These are phyloP conservation scores for Venturia aucupariae DNA, from an alignment of 2,329 filamentous ascomycete genomes.

Conservation along the genomic window DNA sequence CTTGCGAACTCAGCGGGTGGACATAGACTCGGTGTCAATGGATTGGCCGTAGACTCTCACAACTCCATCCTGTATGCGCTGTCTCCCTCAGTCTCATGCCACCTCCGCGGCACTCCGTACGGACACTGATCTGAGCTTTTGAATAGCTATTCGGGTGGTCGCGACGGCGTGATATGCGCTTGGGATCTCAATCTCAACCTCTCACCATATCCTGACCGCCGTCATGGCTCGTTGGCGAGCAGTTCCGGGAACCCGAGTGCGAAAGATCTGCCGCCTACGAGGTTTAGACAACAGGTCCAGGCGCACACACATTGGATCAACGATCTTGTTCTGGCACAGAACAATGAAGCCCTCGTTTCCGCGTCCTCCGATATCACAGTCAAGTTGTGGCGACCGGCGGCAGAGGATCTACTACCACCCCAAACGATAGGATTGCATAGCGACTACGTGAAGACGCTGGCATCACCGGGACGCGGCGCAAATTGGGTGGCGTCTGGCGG, in stretches of 20 bases:
- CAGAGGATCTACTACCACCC: constrained; percentile 52
- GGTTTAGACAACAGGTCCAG: constrained; percentile 54
- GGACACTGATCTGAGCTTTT: constrained; percentile 18
- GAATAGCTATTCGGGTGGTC: constrained; percentile 84
- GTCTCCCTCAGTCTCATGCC: constrained; percentile 10
- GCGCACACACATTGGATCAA: constrained; percentile 97
- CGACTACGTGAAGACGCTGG: constrained; percentile 93
- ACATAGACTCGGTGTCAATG: constrained; percentile 90
- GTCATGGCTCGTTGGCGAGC: constrained; percentile 19
- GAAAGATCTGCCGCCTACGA: constrained; percentile 35
- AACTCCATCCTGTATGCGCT: constrained; percentile 72
- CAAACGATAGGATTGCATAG: constrained; percentile 83
- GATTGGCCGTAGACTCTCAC: constrained; percentile 74
- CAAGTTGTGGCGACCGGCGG: constrained; percentile 77
- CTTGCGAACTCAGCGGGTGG: constrained; percentile 68
- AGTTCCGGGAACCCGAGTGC: constrained; percentile 22
- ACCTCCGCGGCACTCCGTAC: constrained; percentile 18
- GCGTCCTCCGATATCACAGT: constrained; percentile 91
- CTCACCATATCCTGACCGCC: constrained; percentile 3
- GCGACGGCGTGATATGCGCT: constrained; percentile 90
- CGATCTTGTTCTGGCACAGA: constrained; percentile 72
- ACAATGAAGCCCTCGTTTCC: constrained; percentile 71
- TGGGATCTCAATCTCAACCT: constrained; percentile 80
- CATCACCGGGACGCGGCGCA: constrained; percentile 59
- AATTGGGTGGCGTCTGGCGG: constrained; percentile 93